Conservation (phyloP, 2,329 filamentous ascomycete genomes). For the Beauveria pseudobassiana region DNA sequence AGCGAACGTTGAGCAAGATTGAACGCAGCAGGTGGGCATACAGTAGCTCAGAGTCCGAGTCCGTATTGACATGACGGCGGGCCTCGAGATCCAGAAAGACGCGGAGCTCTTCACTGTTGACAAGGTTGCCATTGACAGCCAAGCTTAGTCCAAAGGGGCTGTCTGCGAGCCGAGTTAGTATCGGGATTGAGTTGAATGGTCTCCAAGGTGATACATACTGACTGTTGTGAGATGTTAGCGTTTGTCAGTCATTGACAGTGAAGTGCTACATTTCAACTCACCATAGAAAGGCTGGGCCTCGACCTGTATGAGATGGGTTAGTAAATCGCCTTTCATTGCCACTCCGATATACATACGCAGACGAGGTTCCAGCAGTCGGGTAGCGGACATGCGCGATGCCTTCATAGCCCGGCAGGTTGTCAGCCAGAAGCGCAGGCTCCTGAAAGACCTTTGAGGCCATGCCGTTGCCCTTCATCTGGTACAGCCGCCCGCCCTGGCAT, state of each 20-base stretch:
- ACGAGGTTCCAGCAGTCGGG: conserved; percentile 77
- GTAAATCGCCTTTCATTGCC: background rate
- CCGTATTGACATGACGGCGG: conserved; percentile 82
- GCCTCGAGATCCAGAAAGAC: conserved; percentile 68
- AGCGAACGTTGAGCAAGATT: background rate
- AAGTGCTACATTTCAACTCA: background rate
- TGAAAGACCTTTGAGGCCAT: conserved; percentile 63
- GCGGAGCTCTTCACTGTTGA: conserved; percentile 64
- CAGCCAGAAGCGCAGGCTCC: background rate
- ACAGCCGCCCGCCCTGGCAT: conserved; percentile 71
- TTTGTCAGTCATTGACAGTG: background rate
- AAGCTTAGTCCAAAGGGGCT: conserved; percentile 50
- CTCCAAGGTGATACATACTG: background rate
- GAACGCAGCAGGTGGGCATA: conserved; percentile 1
- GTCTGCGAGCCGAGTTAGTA: conserved; percentile 43
- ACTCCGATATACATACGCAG: conserved; percentile 23
- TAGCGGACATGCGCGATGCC: conserved; percentile 74
- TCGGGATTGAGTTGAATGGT: background rate
- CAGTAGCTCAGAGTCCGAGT: conserved; percentile 81
- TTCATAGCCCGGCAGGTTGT: background rate
- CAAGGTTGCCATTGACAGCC: conserved; percentile 82
- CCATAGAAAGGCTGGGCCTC: conserved; percentile 89
- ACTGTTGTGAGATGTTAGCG: background rate
- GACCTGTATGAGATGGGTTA: conserved; percentile 37
- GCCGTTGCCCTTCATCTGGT: conserved; percentile 84